Percentiles rank a stretch among this genome's conserved stretches.
Conservation (phyloP, 441 rosid genomes). For the Monsonia emarginata region DNA sequence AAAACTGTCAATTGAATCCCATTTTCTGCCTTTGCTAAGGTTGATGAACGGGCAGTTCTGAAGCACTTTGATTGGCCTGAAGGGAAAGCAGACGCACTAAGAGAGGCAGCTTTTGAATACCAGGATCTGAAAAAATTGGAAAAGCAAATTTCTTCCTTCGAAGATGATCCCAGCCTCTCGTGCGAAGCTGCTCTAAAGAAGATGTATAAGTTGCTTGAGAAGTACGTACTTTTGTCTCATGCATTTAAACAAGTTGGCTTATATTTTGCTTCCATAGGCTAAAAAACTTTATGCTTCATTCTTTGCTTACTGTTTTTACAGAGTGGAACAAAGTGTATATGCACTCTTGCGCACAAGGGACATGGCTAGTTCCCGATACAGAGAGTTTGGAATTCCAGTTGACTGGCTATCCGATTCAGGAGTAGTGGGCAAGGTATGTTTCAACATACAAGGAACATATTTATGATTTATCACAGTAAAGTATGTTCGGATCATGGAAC, state of each 20-base stretch:
- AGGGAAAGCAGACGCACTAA: slow-evolving; percentile 87
- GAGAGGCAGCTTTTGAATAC: slow-evolving; percentile 93
- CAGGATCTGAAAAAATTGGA: slow-evolving; percentile 83
- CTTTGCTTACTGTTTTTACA: slow-evolving; percentile 18
- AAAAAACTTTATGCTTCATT: background rate
- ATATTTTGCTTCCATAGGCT: background rate
- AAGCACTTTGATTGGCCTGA: slow-evolving; percentile 99
- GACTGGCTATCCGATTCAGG: slow-evolving; percentile 80
- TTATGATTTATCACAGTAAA: too few species aligned
- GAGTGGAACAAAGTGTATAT: slow-evolving; percentile 83
- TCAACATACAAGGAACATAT: background rate
- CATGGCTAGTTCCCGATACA: slow-evolving; percentile 79
- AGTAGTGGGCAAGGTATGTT: slow-evolving; percentile 80
- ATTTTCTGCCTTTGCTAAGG: slow-evolving; percentile 33
- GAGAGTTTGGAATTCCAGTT: slow-evolving; percentile 77
- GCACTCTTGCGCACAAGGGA: slow-evolving; percentile 90
- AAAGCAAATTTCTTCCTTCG: slow-evolving; percentile 64
- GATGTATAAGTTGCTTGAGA: slow-evolving; percentile 89
- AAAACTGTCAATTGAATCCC: background rate
- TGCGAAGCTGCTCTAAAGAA: slow-evolving; percentile 84
- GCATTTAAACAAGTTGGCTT: too few species aligned
- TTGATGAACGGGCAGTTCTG: slow-evolving; percentile 91
- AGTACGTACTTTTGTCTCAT: too few species aligned
- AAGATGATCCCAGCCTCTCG: slow-evolving; percentile 71
- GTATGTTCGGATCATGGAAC: too few species aligned